Evolutionary conservation across 2,329 filamentous ascomycete genomes (phyloP).

Genomic region (Lasiodiplodia sp.): DNA sequence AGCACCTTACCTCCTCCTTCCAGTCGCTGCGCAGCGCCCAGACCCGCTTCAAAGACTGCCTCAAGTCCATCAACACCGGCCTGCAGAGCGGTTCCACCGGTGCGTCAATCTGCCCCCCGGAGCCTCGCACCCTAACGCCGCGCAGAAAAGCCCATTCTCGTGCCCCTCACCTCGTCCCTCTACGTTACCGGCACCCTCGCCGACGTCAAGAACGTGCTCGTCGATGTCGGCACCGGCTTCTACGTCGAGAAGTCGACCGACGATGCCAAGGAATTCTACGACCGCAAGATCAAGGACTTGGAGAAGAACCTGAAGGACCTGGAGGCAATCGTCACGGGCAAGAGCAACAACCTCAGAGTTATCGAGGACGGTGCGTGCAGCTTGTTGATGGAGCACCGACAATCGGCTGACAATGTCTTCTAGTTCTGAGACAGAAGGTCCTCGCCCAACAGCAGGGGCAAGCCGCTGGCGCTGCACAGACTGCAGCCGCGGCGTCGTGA

Average conservation of each 20-base stretch:
- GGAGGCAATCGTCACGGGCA: constrained; percentile 73
- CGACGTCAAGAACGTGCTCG: constrained; percentile 57
- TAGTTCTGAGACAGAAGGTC: constrained; percentile 30
- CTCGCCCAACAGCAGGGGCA: constrained; percentile 27
- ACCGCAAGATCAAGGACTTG: constrained; percentile 71
- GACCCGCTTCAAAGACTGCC: constrained; percentile 88
- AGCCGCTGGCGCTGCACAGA: constrained; percentile 8
- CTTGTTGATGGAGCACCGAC: neutral
- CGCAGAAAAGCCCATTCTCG: constrained; percentile 72
- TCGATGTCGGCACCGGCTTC: constrained; percentile 94
- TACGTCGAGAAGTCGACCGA: constrained; percentile 82
- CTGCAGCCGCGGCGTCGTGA: constrained; percentile 19
- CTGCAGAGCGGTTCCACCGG: constrained; percentile 49
- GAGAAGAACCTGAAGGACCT: constrained; percentile 70
- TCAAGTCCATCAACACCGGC: constrained; percentile 74
- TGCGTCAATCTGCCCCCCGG: constrained; percentile 8
- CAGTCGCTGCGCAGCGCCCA: constrained; percentile 89
- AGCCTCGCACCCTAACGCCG: constrained; percentile 31
- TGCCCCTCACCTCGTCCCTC: constrained; percentile 93
- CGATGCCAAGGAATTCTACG: constrained; percentile 72
- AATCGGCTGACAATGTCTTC: neutral
- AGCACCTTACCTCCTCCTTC: constrained; percentile 91
- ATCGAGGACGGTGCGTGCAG: constrained; percentile 74
- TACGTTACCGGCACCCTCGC: constrained; percentile 88
- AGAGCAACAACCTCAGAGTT: constrained; percentile 82